Percentiles rank a stretch among this genome's conserved stretches.
Conservation (phyloP, 108 stramenopile species). For the Craspedostauros australis region DNA sequence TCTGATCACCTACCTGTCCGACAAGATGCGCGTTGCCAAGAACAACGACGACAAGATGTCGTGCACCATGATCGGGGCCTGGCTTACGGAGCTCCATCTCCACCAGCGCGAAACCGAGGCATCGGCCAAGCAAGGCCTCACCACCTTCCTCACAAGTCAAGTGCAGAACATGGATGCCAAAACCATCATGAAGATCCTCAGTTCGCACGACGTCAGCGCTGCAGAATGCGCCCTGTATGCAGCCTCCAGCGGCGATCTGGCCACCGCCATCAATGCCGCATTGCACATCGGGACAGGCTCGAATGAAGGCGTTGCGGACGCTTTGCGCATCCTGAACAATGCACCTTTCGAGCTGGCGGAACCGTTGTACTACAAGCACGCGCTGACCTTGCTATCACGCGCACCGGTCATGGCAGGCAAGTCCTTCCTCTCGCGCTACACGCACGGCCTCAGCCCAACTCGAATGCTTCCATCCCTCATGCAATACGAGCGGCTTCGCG, state of each 20-base stretch:
- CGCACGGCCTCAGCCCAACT: conserved; percentile 63
- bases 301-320: conserved; percentile 60
- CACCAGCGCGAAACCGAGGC: conserved; percentile 43
- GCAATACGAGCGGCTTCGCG: conserved; percentile 60
- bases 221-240: conserved; percentile 68
- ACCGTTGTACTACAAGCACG: conserved; percentile 75
- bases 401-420: conserved; percentile 67
- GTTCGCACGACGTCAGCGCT: conserved; percentile 74
- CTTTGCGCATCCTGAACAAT: conserved; percentile 61
- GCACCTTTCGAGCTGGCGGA: conserved; percentile 77
- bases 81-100: conserved; percentile 77
- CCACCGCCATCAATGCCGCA: conserved; percentile 64
- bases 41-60: conserved; percentile 60
- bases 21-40: conserved; percentile 71
- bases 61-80: conserved; percentile 82
- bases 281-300: conserved; percentile 43
- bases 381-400: conserved; percentile 48
- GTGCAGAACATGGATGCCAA: conserved; percentile 74
- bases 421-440: conserved; percentile 65
- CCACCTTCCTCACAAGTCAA: conserved; percentile 65
- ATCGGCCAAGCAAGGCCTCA: conserved; percentile 32
- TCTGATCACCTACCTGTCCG: conserved; percentile 69
- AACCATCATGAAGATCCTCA: conserved; percentile 66
- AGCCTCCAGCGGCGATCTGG: conserved; percentile 67
- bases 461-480: conserved; percentile 74